Evolutionary conservation across 1,139 yeast species (phyloP), one percentile per base, ranked within the genome.

Genomic region (Zhuliangozyma parablackwelliae): DNA sequence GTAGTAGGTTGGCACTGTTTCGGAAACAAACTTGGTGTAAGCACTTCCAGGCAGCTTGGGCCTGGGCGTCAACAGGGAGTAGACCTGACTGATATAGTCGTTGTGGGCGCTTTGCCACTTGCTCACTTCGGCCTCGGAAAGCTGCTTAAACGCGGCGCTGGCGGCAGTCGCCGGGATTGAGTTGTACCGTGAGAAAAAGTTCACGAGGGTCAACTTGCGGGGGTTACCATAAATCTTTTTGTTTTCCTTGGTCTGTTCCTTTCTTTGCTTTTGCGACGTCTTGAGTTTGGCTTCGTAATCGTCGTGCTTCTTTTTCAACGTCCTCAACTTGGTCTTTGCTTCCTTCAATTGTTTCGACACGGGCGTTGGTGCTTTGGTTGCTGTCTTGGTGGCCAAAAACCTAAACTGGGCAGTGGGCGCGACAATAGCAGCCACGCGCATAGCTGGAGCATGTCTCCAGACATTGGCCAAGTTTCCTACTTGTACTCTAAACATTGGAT

Each of bases 41-140:
- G 58, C 57, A 30, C 43, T 43, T 5, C 58, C 51, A 3, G 71
- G 68, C 10, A 53, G 48, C 40, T 57, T 59, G 33, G 73, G 75
- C 43, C 59, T 62, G 6, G 70, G 66, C 3, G 57, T 51, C 47
- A 49, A 66, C 10, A 53, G 43, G 32, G 54, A 40, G 33, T 46
- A 42, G 35, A 50, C 50, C 36, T 56, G 56, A 7, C 51, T 59
- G 44, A 68, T 65, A 45, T 47, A 48, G 26, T 48, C 55, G 13
- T 54, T 56, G 13, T 67, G 66, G 36, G 55, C 50, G 5, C 38
- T 45, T 23, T 48, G 39, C 42, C 39, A 65, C 5, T 34, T 37
- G 10, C 48, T 58, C 46, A 57, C 59, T 41, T 67, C 72, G 24
- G 38, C 43, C 4, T 49, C 57, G 10, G 60, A 28, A 24, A 53